phyloP scores from a whole-genome alignment of 164 flowering plant genomes.

The Sedum album region DNA sequence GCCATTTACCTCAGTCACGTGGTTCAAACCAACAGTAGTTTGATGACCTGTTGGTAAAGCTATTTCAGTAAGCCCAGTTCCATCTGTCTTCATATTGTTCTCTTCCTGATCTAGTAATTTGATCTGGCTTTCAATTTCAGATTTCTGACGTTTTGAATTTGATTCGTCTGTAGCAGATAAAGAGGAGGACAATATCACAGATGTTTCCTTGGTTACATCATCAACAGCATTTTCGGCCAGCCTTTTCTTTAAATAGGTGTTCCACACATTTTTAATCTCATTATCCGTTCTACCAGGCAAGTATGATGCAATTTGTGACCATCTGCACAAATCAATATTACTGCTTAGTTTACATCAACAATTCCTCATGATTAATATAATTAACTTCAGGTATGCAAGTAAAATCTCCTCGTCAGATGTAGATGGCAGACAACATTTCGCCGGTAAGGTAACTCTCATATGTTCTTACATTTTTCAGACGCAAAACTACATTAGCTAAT shows the following conservation, averaged over 20 bases:
- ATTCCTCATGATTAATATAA: background rate
- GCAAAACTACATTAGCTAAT: background rate
- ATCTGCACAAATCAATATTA: conserved; percentile 25
- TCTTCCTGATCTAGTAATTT: background rate
- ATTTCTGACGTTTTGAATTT: background rate
- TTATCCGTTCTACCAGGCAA: conserved; percentile 86
- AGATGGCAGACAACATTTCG: background rate
- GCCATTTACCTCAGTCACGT: background rate
- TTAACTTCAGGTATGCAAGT: background rate
- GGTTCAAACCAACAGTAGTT: background rate
- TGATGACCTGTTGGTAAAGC: background rate
- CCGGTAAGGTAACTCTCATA: background rate
- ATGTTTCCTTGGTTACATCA: conserved; percentile 9
- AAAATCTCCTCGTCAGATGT: background rate
- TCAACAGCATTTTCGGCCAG: conserved; percentile 9
- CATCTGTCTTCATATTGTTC: background rate
- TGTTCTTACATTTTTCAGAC: background rate
- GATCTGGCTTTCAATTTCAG: background rate
- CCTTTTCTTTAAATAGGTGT: conserved; percentile 65
- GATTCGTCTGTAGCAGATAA: conserved; percentile 17
- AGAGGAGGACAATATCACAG: conserved; percentile 14
- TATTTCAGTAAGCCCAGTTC: background rate
- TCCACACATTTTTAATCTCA: conserved; percentile 84
- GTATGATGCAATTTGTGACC: conserved; percentile 72
- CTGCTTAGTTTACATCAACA: background rate